Percentiles rank a stretch among this genome's conserved stretches.
phyloP scores from a whole-genome alignment of 306 rosid species.

The Trichosanthes cucumerina region DNA sequence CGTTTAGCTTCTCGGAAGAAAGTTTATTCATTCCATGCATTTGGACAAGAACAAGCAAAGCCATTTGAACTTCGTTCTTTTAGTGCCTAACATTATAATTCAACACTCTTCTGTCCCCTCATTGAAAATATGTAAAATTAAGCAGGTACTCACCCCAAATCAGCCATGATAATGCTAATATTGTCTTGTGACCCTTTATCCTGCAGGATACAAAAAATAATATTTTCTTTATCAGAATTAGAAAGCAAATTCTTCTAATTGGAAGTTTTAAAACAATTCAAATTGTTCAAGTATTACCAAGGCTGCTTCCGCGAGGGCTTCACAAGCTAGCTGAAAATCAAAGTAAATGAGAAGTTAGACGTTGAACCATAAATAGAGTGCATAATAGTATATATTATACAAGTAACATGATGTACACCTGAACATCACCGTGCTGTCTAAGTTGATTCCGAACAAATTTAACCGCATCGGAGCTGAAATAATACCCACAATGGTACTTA shows the following conservation, averaged over 20 bases:
- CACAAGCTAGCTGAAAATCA: slow-evolving; percentile 63
- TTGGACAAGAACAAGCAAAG: background rate
- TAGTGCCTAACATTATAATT: background rate
- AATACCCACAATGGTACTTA: slow-evolving; percentile 13
- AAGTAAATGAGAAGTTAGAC: background rate
- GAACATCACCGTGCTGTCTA: slow-evolving; percentile 74
- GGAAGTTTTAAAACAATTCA: background rate
- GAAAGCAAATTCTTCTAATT: background rate
- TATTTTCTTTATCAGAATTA: background rate
- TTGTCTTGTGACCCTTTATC: slow-evolving; percentile 80
- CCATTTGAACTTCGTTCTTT: background rate
- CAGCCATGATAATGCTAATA: slow-evolving; percentile 84
- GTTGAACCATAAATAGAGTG: background rate
- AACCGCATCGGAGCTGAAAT: slow-evolving; percentile 86
- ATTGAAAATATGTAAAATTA: background rate
- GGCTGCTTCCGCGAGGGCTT: slow-evolving; percentile 86
- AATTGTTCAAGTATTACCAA: slow-evolving; percentile 30
- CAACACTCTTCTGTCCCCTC: background rate
- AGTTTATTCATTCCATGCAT: background rate
- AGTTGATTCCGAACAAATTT: slow-evolving; percentile 71
- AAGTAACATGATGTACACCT: slow-evolving; percentile 32
- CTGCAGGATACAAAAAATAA: slow-evolving; percentile 27
- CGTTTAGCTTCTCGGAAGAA: background rate
- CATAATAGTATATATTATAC: background rate
- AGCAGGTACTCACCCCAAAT: slow-evolving; percentile 56